phyloP scores from a whole-genome alignment of 768 basidiomycete genomes.

The Pleurotus tuoliensis region DNA sequence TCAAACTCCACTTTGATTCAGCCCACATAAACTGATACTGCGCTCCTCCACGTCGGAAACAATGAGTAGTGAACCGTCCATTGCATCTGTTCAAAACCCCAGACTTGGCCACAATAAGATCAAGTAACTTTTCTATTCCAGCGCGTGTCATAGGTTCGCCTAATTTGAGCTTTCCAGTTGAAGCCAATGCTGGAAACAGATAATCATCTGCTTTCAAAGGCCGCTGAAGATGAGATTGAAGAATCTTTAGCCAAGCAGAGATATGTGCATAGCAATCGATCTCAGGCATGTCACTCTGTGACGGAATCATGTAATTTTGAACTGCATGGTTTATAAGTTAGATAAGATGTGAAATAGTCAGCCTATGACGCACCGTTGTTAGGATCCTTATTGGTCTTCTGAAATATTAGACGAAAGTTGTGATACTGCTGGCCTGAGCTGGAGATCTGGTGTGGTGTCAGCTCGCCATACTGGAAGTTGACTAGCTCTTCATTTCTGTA shows the following conservation, averaged over 20 bases:
- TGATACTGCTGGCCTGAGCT: conserved; percentile 9
- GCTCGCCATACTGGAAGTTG: conserved; percentile 11
- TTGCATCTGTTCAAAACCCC: conserved; percentile 10
- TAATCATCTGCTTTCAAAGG: conserved; percentile 13
- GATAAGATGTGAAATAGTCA: too few relatives aligned
- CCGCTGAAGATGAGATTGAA: conserved; percentile 8
- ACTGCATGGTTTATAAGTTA: not conserved
- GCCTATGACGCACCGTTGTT: conserved; percentile 12
- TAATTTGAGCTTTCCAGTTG: conserved; percentile 18
- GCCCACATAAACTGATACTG: conserved; percentile 26
- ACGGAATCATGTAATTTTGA: conserved; percentile 10
- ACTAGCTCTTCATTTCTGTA: conserved; percentile 16
- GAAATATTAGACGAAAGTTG: conserved; percentile 15
- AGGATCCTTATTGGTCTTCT: conserved; percentile 18
- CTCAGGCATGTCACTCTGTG: conserved; percentile 12
- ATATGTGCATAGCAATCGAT: conserved; percentile 17
- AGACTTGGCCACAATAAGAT: conserved; percentile 15
- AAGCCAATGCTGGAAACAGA: conserved; percentile 20
- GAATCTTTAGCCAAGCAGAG: conserved; percentile 9
- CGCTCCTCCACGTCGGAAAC: conserved; percentile 22
- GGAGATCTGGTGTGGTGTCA: conserved; percentile 9
- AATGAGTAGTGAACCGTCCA: conserved; percentile 23
- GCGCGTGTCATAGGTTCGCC: conserved; percentile 18
- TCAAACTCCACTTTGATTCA: conserved; percentile 21
- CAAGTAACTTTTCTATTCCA: conserved; percentile 18